Evolutionary conservation across 768 basidiomycete species (phyloP).

Genomic region (Kondoa malvinella): DNA sequence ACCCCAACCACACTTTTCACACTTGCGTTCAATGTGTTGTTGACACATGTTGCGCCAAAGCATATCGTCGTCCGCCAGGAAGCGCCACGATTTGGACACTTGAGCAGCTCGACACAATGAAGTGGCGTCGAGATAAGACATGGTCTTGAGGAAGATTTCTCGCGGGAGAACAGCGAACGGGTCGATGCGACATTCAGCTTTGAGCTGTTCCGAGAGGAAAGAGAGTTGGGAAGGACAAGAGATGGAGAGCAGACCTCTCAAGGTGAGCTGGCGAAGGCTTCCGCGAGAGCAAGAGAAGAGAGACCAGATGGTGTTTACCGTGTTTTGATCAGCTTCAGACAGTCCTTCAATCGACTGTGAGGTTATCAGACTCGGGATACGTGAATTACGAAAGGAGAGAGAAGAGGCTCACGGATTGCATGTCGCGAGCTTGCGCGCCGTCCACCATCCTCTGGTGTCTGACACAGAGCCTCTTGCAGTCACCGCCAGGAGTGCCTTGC

Average conservation of each 20-base stretch:
- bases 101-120: conserved; percentile 71
- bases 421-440: conserved; percentile 7
- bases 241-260: conserved; percentile 94
- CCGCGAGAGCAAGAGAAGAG: conserved; percentile 90
- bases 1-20: conserved; percentile 93
- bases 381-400: neutral
- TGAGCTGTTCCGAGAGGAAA: conserved; percentile 77
- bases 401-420: conserved; percentile 15
- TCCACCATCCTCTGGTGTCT: conserved; percentile 20
- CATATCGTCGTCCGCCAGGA: conserved; percentile 81
- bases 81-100: conserved; percentile 65
- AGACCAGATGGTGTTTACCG: conserved; percentile 85
- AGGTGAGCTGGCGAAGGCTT: conserved; percentile 74
- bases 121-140: conserved; percentile 64
- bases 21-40: conserved; percentile 94
- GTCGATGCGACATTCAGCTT: conserved; percentile 84
- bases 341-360: conserved; percentile 72
- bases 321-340: conserved; percentile 56
- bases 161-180: conserved; percentile 79
- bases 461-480: neutral
- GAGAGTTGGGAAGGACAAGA: conserved; percentile 98
- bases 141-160: conserved; percentile 73
- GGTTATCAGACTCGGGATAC: neutral
- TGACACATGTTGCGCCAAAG: conserved; percentile 94
- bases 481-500: neutral